These are phyloP conservation scores for Naematelia aurantialba DNA, from an alignment of 768 basidiomycete species.

Conservation along the genomic window DNA sequence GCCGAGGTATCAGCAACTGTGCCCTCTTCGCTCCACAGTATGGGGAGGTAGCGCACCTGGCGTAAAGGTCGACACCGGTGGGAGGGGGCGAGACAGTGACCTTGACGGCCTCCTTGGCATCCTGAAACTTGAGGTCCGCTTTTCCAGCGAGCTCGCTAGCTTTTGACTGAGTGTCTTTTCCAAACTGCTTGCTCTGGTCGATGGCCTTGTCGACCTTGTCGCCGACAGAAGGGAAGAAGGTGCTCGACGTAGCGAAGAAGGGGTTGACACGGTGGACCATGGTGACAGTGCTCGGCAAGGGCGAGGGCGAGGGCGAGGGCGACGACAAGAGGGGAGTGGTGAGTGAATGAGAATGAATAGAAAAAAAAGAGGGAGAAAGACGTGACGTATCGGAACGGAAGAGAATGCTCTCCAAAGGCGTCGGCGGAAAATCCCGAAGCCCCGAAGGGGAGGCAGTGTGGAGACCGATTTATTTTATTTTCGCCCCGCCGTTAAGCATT, in stretches of 20 bases:
- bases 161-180: conserved; percentile 32
- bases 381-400: background rate
- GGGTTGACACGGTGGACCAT: conserved; percentile 46
- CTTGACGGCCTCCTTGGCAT: conserved; percentile 46
- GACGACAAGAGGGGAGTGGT: background rate
- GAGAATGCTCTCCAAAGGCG: background rate
- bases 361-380: background rate
- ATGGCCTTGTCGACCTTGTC: conserved; percentile 50
- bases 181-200: conserved; percentile 37
- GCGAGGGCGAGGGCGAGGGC: background rate
- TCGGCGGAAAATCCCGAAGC: background rate
- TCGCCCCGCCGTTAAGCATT: too few species aligned
- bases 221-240: conserved; percentile 47
- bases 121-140: conserved; percentile 41
- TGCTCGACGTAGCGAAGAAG: conserved; percentile 47
- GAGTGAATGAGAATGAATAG: background rate
- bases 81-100: conserved; percentile 29
- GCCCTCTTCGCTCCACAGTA: background rate
- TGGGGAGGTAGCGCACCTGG: conserved; percentile 29
- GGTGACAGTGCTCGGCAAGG: background rate
- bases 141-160: conserved; percentile 27
- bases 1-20: background rate
- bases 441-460: background rate
- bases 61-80: conserved; percentile 48
- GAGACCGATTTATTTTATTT: too few species aligned